Base-by-base conservation (phyloP, 148 eudicot species). In the Chenopodium suecicum region DNA sequence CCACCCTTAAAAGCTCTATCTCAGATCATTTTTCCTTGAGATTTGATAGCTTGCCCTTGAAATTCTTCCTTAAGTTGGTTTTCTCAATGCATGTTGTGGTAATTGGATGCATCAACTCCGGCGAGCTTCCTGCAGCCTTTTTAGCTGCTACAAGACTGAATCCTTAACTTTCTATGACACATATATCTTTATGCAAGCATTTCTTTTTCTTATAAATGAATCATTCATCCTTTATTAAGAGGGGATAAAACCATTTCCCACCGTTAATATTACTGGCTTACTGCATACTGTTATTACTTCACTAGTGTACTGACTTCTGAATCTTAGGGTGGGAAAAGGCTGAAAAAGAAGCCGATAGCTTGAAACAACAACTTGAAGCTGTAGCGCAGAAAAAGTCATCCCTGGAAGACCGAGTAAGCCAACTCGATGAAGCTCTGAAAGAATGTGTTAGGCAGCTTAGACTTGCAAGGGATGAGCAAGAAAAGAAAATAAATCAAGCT, bases 401-500 rank as follows among this genome's bases (percentile, higher is more conserved):
- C 73, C 79, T 91, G 46, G 96, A 93, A 86, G 94, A 88, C 85
- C 89, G 92, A 2, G 88, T 83, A 44, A 88, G 86, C 86, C 96
- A 92, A 85, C 92, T 95, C 20, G 97, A 93, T 85, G 91, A 91
- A 83, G 98, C 98, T 77, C 92, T 93, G 34, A 95, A 92, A 81
- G 98, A 95, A 89, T 95, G 98, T 82, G 96, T 95, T 27, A 82
- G 95, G 87, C 97, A 95, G 81, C 91, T 92, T 5, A 89, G 98
- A 81, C 95, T 89, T 78, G 87, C 84, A 71, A 89, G 83, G 84
- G 96, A 93, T 8, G 97, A 89, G 73, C 95, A 94, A 41, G 94
- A 93, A 64, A 85, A 85, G 76, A 93, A 79, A 29, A 81, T 94
- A 25, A 54, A 78, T 7, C 91, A 93, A 89, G 88, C 84, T 64